Base-by-base conservation (phyloP, 331 rosid species). In the Pyracantha coccinea region DNA sequence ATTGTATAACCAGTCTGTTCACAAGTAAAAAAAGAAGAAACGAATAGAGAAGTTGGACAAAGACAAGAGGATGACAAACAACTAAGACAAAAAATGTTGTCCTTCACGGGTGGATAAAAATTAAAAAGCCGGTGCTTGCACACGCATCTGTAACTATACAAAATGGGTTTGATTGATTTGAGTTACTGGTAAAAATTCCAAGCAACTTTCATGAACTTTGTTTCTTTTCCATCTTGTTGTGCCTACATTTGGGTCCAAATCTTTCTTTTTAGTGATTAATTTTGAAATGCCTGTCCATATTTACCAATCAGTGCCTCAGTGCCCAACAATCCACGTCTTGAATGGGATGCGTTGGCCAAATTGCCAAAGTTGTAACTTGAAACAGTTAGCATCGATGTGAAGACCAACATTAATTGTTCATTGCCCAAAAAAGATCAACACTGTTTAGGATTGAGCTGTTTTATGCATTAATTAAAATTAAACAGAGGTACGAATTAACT, bases 41-140 rank as follows among this genome's bases (percentile, higher is more conserved):
- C 12, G 11, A 13, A 38, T 1, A 20, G 1, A 73, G 65, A 64
- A 23, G 12, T 8, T 52, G 6, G 54, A 75, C 62, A 20, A 73
- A 50, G 41, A 73, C 69, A 50, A 21, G 64, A 65, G 25, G 61
- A 65, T 63, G 72, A 17, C 63, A 8, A 52, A 41, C 44, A 75
- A 31, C 14, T 65, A 65, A 25, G 72, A 52, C 64, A 75, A 52
- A 63, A 75, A 75, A 38, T n/a, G 58, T 73, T 17, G 57, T 50
- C 41, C 69, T 44, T 60, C 77, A 61, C 61, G 77, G 69, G 69
- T 73, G 14, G 52, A 32, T 35, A 17, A 11, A 41, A 41, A 41
- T 41, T 10, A 47, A 14, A 45, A 50, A 50, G 1, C n/a, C 20
- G 0, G 21, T 50, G 21, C 57, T 17, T 17, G 10, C 57, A 6